These are phyloP conservation scores for Capronia americana DNA, from an alignment of 2,329 filamentous ascomycete species.

Conservation along the genomic window DNA sequence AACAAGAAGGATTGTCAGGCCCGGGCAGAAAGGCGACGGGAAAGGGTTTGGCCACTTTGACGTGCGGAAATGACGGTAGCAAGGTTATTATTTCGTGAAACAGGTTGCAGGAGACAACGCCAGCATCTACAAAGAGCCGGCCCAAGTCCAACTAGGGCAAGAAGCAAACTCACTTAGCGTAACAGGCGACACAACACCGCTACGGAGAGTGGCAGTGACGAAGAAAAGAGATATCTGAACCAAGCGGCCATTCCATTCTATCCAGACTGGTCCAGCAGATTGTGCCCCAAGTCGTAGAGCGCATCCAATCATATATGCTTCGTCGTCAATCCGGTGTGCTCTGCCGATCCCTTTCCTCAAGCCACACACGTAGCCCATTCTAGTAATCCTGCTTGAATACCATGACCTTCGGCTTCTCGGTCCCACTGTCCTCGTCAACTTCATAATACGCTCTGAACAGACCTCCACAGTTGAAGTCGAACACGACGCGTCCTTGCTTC, in stretches of 20 bases:
- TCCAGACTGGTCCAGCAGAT: background rate
- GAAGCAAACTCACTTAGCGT: background rate
- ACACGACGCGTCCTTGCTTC: slow-evolving; percentile 62
- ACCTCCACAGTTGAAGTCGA: slow-evolving; percentile 83
- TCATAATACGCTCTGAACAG: slow-evolving; percentile 81
- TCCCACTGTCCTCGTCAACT: slow-evolving; percentile 43
- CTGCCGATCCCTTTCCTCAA: background rate
- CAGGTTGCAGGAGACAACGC: background rate
- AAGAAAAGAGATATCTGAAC: background rate
- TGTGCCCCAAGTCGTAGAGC: background rate
- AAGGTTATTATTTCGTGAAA: background rate
- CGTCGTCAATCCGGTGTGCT: background rate
- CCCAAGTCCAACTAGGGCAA: background rate
- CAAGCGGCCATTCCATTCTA: background rate
- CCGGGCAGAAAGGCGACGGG: background rate
- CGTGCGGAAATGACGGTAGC: background rate
- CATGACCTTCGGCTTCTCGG: slow-evolving; percentile 50
- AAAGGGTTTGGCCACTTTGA: background rate
- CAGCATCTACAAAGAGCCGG: background rate
- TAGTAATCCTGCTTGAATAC: slow-evolving; percentile 52
- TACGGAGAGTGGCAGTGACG: background rate
- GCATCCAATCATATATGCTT: background rate
- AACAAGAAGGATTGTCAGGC: background rate
- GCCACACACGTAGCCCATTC: background rate
- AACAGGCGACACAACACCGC: too few relatives aligned